Evolutionary conservation across 2,329 filamentous ascomycete species (phyloP).

Genomic region (Pseudogymnoascus sp.): DNA sequence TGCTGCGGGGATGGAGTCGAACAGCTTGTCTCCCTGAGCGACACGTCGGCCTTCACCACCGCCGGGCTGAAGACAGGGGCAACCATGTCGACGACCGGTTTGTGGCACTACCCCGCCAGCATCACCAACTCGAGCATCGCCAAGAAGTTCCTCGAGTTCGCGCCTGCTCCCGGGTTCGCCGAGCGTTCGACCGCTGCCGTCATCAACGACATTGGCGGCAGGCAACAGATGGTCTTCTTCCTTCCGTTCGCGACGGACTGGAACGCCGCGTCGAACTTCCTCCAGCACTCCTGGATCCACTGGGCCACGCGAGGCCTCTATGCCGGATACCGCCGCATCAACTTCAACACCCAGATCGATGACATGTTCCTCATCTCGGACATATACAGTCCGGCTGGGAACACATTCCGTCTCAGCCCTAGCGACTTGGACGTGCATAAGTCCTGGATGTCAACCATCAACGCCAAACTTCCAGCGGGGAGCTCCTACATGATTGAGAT

Average conservation of each 20-base stretch:
- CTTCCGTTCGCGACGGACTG: slow-evolving; percentile 39
- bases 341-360: slow-evolving; percentile 37
- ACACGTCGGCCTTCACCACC: too few species aligned
- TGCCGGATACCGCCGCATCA: slow-evolving; percentile 21
- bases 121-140: slow-evolving; percentile 46
- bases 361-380: slow-evolving; percentile 50
- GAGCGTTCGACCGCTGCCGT: slow-evolving; percentile 44
- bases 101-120: slow-evolving; percentile 51
- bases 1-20: too few species aligned
- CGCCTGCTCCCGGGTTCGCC: slow-evolving; percentile 33
- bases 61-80: too few species aligned
- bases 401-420: slow-evolving; percentile 40
- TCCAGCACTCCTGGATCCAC: slow-evolving; percentile 55
- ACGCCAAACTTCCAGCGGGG: slow-evolving; percentile 40
- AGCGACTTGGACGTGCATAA: slow-evolving; percentile 40
- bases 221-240: slow-evolving; percentile 57
- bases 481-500: slow-evolving; percentile 46
- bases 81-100: too few species aligned
- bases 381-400: slow-evolving; percentile 40
- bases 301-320: slow-evolving; percentile 52
- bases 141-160: slow-evolving; percentile 47
- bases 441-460: slow-evolving; percentile 35
- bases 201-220: slow-evolving; percentile 48
- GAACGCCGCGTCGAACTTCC: slow-evolving; percentile 43
- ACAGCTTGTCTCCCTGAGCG: too few species aligned